Evolutionary conservation across 2,329 filamentous ascomycete species (phyloP), one percentile per base, ranked within the genome.

Genomic region (Diaporthe nobilis): DNA sequence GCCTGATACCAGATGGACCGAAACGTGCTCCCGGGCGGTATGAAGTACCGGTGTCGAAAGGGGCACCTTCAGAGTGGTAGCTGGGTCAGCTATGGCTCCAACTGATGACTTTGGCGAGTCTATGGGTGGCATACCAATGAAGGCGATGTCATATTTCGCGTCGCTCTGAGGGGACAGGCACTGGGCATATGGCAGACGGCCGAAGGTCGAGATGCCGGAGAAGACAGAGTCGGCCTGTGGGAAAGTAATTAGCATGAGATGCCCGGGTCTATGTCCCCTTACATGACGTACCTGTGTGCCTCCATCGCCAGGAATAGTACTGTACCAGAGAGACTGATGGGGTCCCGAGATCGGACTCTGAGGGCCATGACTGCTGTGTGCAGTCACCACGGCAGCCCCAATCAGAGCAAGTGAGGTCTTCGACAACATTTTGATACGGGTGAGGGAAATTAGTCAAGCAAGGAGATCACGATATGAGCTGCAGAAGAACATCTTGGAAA

Each of bases 171-270:
- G 76, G n/a, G 90, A 87, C 5, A 97, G 87, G 82, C 95, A 97
- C 4, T 94, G 94, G 75, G 89, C 90, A 84, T 97, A 97, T 8
- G 92, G 92, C 57, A 97, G 86, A 70, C 94, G 92, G 15, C 94
- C 95, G 82, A 97, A 97, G 10, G 95, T 97, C 1, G 93, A 94
- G 81, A 97, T 97, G 39, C 95, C 95, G 1, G 94, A 96, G 85
- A 97, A 97, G 75, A 97, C 94, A 0, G 94, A 95, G 83, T 97
- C 94, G 76, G 94, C 94, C 93, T 96, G 77, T 22, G 28, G 20
- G 31, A 31, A 31, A 42, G 39, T 13, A 25, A 9, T 55, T 12
- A 65, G 71, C 34, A 63, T 37, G 22, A 31, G 55, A 31, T 22
- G 4, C 3, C 15, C 7, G 13, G 15, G 15, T 55, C n/a, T 6